Evolutionary conservation across 345 rosid genomes (phyloP), one percentile per base, ranked within the genome.

Genomic region (Eucalyptus sp.): DNA sequence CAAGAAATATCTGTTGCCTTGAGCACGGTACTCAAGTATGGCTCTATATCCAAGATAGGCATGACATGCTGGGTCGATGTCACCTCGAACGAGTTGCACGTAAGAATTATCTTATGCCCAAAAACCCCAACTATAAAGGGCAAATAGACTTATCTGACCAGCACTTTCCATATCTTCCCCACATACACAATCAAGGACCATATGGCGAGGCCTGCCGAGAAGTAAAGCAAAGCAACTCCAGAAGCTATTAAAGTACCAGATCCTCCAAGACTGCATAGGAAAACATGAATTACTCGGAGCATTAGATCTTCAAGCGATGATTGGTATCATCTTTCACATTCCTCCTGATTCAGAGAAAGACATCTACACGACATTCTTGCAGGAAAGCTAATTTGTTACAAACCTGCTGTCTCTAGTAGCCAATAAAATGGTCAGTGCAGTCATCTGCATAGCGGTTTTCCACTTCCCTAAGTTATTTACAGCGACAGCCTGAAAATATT

Each of bases 391-490:
- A 41, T 8, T 41, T 41, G 84, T 22, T 20, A 41, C 54, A 18
- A 62, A 96, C 98, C 96, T 95, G 95, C 93, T 94, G 90, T 97
- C 98, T 91, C 97, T 94, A 88, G 96, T 95, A 76, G 97, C 98
- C 87, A 98, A 93, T 58, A 98, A 97, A 93, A 98, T 95, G 89
- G 96, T 97, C 87, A 98, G 89, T 7, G 99, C 99, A 90, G 89
- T 93, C 99, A 98, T 98, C 94, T 98, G 99, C 50, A 98, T 92
- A 31, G 99, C 99, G 22, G 99, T 98, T 96, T 98, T 98, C 99
- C 99, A 97, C 91, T 98, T 98, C 60, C 99, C 99, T 93, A 98
- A 92, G 90, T 94, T 98, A 94, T 96, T 98, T 89, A 98, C 99
- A 52, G 99, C 99, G 87, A 97, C 99, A 93, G 99, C 99, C 99